Evolutionary conservation across 2,329 filamentous ascomycete species (phyloP).

Genomic region (Lachnellula arida): DNA sequence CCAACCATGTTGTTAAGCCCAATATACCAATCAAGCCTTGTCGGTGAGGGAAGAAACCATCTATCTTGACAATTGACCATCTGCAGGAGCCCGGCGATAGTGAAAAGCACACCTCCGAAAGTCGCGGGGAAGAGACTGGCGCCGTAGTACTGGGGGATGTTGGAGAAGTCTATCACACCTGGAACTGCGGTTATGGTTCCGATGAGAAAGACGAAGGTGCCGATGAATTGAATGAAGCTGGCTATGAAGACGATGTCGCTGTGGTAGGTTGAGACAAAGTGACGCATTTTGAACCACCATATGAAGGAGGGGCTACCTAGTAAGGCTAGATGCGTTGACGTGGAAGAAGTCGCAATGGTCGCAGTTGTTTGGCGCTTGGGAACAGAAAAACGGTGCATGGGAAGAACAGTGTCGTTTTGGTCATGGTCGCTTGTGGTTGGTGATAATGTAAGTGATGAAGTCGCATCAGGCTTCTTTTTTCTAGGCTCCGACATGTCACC

Average conservation of each 20-base stretch:
- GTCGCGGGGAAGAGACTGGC: slow-evolving; percentile 20
- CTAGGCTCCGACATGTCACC: slow-evolving; percentile 1
- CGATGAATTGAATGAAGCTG: slow-evolving; percentile 14
- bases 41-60: slow-evolving; percentile 13
- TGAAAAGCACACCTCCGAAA: slow-evolving; percentile 20
- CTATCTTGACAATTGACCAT: slow-evolving; percentile 11
- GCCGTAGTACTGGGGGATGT: slow-evolving; percentile 3
- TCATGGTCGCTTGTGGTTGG: background rate
- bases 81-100: slow-evolving; percentile 10
- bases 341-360: background rate
- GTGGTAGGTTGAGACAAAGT: slow-evolving; percentile 10
- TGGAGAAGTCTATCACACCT: slow-evolving; percentile 15
- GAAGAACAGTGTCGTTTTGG: background rate
- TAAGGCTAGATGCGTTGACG: slow-evolving; percentile 8
- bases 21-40: slow-evolving; percentile 15
- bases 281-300: slow-evolving; percentile 10
- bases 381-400: background rate
- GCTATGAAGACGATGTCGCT: slow-evolving; percentile 13
- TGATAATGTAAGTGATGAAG: background rate
- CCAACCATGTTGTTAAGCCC: slow-evolving; percentile 17
- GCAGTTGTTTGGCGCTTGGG: background rate
- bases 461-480: background rate
- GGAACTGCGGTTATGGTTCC: slow-evolving; percentile 17
- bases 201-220: slow-evolving; percentile 21
- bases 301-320: slow-evolving; percentile 16